phyloP scores from a whole-genome alignment of 73 alveolate species.

The Urostyla sp. region DNA sequence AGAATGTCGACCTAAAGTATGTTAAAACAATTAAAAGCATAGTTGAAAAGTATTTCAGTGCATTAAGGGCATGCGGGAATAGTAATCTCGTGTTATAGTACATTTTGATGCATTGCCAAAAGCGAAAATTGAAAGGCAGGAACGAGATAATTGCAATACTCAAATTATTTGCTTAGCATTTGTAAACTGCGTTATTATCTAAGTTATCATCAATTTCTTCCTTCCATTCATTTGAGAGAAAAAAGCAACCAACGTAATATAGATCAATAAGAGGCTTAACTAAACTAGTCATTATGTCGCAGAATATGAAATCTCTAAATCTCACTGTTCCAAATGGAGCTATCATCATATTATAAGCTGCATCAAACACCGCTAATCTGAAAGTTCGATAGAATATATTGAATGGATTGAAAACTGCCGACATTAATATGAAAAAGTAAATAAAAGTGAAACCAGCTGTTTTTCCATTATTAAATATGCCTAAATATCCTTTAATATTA shows the following conservation, averaged over 20 bases:
- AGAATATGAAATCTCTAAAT: slow-evolving; percentile 79
- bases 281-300: slow-evolving; percentile 78
- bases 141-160: slow-evolving; percentile 57
- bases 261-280: slow-evolving; percentile 72
- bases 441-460: not conserved
- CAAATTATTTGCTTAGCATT: not conserved
- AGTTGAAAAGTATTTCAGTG: slow-evolving; percentile 76
- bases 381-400: not conserved
- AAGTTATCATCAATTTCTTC: no score
- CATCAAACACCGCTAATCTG: slow-evolving; percentile 21
- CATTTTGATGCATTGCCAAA: slow-evolving; percentile 84
- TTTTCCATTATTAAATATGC: not conserved
- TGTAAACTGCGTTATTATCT: not conserved
- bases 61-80: slow-evolving; percentile 91
- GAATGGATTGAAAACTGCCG: not conserved
- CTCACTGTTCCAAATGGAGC: slow-evolving; percentile 68
- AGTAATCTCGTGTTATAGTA: slow-evolving; percentile 72
- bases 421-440: not conserved
- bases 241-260: slow-evolving; percentile 61
- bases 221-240: slow-evolving; percentile 64
- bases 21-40: slow-evolving; percentile 34
- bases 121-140: slow-evolving; percentile 82
- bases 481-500: not conserved
- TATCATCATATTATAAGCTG: not conserved
- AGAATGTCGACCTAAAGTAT: not conserved